These are phyloP conservation scores for Umbilicaria muhlenbergii DNA, from an alignment of 495 filamentous ascomycete species.

Conservation along the genomic window DNA sequence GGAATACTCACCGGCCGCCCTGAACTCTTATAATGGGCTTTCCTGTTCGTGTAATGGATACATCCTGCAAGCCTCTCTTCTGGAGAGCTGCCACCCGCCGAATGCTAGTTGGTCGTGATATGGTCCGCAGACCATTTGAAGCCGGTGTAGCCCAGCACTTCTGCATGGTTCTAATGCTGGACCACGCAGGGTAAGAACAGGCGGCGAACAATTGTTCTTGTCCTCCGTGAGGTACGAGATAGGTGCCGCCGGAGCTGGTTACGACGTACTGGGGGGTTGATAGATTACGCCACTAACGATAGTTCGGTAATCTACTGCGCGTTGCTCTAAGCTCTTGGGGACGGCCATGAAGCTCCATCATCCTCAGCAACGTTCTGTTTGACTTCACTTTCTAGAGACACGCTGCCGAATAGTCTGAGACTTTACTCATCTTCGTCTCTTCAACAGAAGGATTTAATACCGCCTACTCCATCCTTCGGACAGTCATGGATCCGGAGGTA, in stretches of 20 bases:
- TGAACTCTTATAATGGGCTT: constrained; percentile 70
- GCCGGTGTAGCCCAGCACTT: constrained; percentile 27
- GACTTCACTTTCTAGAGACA: not conserved
- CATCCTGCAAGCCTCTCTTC: constrained; percentile 45
- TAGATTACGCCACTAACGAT: too few species aligned
- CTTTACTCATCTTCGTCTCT: constrained; percentile 5
- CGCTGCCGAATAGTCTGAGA: not conserved
- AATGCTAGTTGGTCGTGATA: not conserved
- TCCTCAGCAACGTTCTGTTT: constrained; percentile 1
- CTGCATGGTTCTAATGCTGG: constrained; percentile 25
- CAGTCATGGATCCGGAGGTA: constrained; percentile 63
- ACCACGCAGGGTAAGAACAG: too few species aligned
- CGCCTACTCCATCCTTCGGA: constrained; percentile 3
- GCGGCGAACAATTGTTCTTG: too few species aligned
- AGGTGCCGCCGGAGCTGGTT: too few species aligned
- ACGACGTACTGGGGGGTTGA: too few species aligned
- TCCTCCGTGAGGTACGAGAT: too few species aligned
- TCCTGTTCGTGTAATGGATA: constrained; percentile 72
- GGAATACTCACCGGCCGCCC: constrained; percentile 59
- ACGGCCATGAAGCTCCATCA: constrained; percentile 6
- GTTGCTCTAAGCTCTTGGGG: too few species aligned
- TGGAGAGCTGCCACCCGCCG: not conserved
- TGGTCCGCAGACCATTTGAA: constrained; percentile 16
- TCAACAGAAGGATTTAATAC: not conserved
- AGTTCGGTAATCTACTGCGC: too few species aligned